Conservation (phyloP, 179 eudicot genomes). For the Silene vulgaris region DNA sequence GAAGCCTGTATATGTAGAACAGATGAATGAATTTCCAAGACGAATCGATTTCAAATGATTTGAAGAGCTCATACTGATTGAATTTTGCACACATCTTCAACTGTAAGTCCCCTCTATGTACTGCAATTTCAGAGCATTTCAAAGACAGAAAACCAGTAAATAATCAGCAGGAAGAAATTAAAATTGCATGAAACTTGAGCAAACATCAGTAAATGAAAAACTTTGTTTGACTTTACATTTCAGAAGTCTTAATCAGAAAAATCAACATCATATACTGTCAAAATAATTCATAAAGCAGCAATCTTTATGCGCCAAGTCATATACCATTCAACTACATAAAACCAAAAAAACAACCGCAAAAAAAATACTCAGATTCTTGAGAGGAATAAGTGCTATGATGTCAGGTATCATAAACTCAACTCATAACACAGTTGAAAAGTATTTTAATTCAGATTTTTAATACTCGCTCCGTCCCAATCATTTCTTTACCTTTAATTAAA, state of each 20-base stretch:
- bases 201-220: slow-evolving; percentile 6
- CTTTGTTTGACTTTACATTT: slow-evolving; percentile 30
- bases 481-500: too few species aligned
- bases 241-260: neutral
- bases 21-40: slow-evolving; percentile 46
- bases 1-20: slow-evolving; percentile 44
- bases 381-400: slow-evolving; percentile 20
- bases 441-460: neutral
- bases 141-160: slow-evolving; percentile 1
- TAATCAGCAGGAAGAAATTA: neutral
- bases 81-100: slow-evolving; percentile 42
- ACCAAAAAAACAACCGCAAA: neutral
- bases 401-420: slow-evolving; percentile 21
- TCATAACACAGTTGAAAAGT: neutral
- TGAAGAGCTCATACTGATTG: slow-evolving; percentile 31
- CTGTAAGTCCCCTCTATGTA: slow-evolving; percentile 33
- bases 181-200: neutral
- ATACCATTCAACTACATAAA: slow-evolving; percentile 9
- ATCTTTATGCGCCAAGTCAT: slow-evolving; percentile 18
- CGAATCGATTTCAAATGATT: slow-evolving; percentile 37
- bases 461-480: neutral
- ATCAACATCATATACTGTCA: slow-evolving; percentile 24
- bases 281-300: slow-evolving; percentile 25
- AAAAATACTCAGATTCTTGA: slow-evolving; percentile 14
- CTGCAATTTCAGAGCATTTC: slow-evolving; percentile 42